These are phyloP conservation scores for Sugiyamaella grinbergsii DNA, from an alignment of 1,139 yeast species.

Conservation along the genomic window DNA sequence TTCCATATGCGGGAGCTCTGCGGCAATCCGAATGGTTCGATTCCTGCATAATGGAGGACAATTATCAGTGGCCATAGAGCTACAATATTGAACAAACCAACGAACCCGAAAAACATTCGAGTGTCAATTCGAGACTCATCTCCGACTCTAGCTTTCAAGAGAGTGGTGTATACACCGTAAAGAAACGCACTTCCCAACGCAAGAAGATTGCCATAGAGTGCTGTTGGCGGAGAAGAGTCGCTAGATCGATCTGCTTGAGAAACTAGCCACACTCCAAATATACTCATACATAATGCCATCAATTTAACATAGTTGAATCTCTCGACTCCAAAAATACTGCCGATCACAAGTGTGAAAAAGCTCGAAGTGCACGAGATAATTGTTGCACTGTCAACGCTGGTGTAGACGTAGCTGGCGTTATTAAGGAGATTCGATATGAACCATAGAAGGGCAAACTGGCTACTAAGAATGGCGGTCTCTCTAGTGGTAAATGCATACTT, in stretches of 20 bases:
- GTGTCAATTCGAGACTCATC: conserved; percentile 78
- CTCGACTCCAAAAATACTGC: conserved; percentile 72
- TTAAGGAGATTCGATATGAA: conserved; percentile 85
- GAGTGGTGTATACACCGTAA: conserved; percentile 89
- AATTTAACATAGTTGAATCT: conserved; percentile 64
- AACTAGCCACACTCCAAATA: conserved; percentile 77
- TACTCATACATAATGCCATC: conserved; percentile 67
- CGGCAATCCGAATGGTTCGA: conserved; percentile 76
- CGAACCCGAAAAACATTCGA: conserved; percentile 89
- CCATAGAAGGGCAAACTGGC: conserved; percentile 87
- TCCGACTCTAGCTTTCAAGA: conserved; percentile 70
- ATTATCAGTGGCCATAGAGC: conserved; percentile 83
- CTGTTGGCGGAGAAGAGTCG: conserved; percentile 43
- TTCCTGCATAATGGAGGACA: conserved; percentile 59
- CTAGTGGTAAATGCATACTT: conserved; percentile 33
- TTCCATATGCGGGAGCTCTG: conserved; percentile 53
- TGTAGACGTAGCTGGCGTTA: conserved; percentile 81
- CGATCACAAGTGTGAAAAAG: conserved; percentile 86
- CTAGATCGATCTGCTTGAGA: conserved; percentile 55
- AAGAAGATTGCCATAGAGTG: conserved; percentile 71
- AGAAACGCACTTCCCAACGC: conserved; percentile 83
- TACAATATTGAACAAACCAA: conserved; percentile 77
- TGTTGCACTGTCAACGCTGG: conserved; percentile 92
- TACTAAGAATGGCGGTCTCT: conserved; percentile 56
- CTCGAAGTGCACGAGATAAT: conserved; percentile 89